Conservation (phyloP, 768 basidiomycete species). For the Mycena pura region DNA sequence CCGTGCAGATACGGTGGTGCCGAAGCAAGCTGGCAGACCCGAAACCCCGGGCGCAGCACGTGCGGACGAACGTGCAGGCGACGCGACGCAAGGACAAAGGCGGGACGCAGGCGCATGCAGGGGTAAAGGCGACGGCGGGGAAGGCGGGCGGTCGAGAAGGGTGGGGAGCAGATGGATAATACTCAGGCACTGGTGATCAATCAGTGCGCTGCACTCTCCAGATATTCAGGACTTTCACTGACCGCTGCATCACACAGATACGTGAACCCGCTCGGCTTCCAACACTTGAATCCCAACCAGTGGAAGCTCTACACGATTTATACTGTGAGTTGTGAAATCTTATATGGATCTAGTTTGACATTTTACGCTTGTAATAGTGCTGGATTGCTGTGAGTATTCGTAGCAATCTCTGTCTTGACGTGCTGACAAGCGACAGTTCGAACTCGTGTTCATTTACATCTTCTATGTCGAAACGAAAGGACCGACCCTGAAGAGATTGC, state of each 20-base stretch:
- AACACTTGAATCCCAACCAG: conserved; percentile 38
- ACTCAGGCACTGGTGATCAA: conserved; percentile 73
- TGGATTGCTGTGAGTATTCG: conserved; percentile 44
- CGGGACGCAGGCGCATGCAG: too few species aligned
- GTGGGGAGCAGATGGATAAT: too few species aligned
- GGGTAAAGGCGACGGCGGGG: too few species aligned
- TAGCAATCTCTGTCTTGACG: conserved; percentile 8
- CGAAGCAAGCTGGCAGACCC: too few species aligned
- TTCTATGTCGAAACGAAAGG: conserved; percentile 57
- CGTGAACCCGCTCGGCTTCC: conserved; percentile 60
- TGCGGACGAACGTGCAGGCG: too few species aligned
- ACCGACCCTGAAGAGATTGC: conserved; percentile 61
- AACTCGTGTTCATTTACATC: conserved; percentile 53
- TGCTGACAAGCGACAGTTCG: conserved; percentile 33
- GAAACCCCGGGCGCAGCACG: too few species aligned
- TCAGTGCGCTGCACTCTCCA: conserved; percentile 47
- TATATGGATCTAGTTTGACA: background rate
- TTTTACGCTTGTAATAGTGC: conserved; percentile 44
- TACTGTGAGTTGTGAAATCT: conserved; percentile 3
- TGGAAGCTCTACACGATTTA: conserved; percentile 61
- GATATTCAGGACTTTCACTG: conserved; percentile 11
- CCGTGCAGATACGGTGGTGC: too few species aligned
- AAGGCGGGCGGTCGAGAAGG: too few species aligned
- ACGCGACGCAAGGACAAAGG: too few species aligned
- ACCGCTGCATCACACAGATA: conserved; percentile 16